Evolutionary conservation across 768 basidiomycete genomes (phyloP).

Genomic region (Candolleomyces eurysporus): DNA sequence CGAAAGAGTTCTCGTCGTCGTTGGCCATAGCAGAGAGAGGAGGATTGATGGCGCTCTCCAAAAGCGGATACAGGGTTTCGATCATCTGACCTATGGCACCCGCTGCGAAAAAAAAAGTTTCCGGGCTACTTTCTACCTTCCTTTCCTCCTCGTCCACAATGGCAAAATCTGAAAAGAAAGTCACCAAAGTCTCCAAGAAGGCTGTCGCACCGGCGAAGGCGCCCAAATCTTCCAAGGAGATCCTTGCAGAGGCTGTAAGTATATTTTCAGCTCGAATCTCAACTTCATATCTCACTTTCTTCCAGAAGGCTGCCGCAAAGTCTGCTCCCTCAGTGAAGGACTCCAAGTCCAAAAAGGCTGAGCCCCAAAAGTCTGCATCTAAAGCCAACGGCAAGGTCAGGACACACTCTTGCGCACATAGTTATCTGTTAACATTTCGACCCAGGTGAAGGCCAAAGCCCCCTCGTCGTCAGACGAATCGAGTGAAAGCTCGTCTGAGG

Average conservation of each 20-base stretch:
- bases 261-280: background rate
- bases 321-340: conserved; percentile 28
- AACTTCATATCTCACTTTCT: too few species aligned
- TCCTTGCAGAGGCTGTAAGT: conserved; percentile 14
- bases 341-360: conserved; percentile 30
- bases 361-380: conserved; percentile 3
- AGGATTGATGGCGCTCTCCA: background rate
- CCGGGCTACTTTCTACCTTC: conserved; percentile 22
- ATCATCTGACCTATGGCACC: conserved; percentile 23
- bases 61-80: background rate
- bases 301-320: conserved; percentile 2
- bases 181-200: conserved; percentile 18
- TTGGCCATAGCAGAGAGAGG: conserved; percentile 2
- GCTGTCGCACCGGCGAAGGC: conserved; percentile 19
- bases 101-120: background rate
- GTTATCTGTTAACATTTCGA: background rate
- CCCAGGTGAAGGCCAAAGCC: conserved; percentile 8
- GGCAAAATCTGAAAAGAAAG: conserved; percentile 51
- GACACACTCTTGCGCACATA: background rate
- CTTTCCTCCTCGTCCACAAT: conserved; percentile 25
- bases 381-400: conserved; percentile 5
- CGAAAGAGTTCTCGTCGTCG: conserved; percentile 49
- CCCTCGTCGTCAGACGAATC: conserved; percentile 18
- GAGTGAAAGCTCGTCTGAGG: conserved; percentile 38
- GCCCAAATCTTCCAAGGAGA: conserved; percentile 21